A percentile compares a stretch with the other conserved stretches of the same genome.
phyloP scores from a whole-genome alignment of 2,329 filamentous ascomycete genomes.

The Neonectria neomacrospora region DNA sequence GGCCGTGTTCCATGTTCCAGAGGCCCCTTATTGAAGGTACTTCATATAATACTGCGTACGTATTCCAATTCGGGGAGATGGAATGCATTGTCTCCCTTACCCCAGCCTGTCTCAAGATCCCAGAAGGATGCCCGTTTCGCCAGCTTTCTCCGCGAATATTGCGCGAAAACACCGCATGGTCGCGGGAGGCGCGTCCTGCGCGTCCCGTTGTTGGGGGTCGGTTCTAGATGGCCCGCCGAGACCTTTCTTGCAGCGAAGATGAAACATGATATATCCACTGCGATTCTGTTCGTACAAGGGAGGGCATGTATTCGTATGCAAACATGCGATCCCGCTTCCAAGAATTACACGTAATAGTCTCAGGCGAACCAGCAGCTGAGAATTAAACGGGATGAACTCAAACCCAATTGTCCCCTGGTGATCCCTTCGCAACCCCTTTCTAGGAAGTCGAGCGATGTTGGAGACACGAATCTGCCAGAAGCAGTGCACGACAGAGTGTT shows the following conservation, averaged over 20 bases:
- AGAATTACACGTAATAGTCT: neutral
- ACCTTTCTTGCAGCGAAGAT: conserved; percentile 19
- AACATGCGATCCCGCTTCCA: neutral
- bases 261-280: conserved; percentile 21
- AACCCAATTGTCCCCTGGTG: neutral
- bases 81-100: conserved; percentile 20
- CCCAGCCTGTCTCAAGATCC: conserved; percentile 16
- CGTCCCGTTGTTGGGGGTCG: conserved; percentile 2
- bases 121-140: neutral
- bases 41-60: neutral
- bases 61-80: neutral
- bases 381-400: neutral
- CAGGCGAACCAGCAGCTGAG: neutral
- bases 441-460: too few relatives aligned
- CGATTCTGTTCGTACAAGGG: neutral
- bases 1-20: conserved; percentile 3
- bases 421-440: neutral
- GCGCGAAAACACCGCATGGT: neutral
- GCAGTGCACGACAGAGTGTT: neutral
- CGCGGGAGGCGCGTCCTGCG: conserved; percentile 1
- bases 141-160: neutral
- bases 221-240: conserved; percentile 12
- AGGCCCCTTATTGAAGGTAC: neutral
- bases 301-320: neutral
- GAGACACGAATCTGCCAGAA: neutral